A percentile compares a stretch with the other conserved stretches of the same genome.
Conservation (phyloP, 169 alveolate genomes). For the Eimeria necatrix region DNA sequence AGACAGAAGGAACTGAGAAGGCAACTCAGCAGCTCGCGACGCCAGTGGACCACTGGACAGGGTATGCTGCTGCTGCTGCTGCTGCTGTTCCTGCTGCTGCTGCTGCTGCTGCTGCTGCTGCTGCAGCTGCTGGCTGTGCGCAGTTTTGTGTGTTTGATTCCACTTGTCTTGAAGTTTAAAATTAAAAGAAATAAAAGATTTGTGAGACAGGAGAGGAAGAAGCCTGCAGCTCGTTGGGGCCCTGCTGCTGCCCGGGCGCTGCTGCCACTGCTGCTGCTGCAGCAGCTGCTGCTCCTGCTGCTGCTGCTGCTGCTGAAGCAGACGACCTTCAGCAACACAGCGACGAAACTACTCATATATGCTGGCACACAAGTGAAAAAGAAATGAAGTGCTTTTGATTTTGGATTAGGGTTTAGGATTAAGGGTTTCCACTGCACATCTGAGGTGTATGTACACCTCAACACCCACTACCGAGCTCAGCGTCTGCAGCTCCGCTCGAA, state of each 20-base stretch:
- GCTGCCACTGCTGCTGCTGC: background rate
- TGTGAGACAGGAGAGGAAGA: background rate
- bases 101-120: slow-evolving; percentile 22
- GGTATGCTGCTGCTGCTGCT: background rate
- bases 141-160: background rate
- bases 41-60: background rate
- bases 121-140: background rate
- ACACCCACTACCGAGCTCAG: background rate
- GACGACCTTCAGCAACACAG: background rate
- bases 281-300: background rate
- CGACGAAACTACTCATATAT: background rate
- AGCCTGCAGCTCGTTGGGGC: background rate
- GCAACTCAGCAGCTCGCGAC: too few relatives aligned
- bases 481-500: too few relatives aligned
- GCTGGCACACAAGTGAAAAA: background rate
- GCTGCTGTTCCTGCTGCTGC: slow-evolving; percentile 20
- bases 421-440: background rate
- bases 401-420: background rate
- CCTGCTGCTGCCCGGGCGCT: background rate
- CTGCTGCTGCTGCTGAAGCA: background rate
- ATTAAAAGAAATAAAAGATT: background rate
- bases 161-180: background rate
- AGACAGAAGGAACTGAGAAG: too few relatives aligned
- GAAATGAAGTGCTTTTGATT: background rate
- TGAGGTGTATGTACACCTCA: slow-evolving; percentile 23